Conservation (phyloP, 2,329 filamentous ascomycete genomes). For the Ramularia collo-cygni region DNA sequence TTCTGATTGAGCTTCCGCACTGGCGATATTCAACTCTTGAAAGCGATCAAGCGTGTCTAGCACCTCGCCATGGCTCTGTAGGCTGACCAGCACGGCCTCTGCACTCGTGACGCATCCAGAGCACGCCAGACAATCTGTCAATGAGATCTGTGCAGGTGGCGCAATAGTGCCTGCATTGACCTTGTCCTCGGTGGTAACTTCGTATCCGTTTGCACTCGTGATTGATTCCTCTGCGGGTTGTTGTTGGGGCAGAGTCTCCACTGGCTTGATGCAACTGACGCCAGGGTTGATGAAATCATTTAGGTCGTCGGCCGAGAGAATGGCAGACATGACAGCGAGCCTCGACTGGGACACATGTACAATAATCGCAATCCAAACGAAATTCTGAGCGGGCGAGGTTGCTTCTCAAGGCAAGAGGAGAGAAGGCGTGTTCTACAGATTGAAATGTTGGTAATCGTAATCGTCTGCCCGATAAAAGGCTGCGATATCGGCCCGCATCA, state of each 20-base stretch:
- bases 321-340: constrained; percentile 70
- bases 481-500: too few relatives aligned
- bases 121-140: constrained; percentile 95
- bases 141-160: constrained; percentile 80
- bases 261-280: constrained; percentile 95
- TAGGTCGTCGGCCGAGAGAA: constrained; percentile 90
- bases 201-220: constrained; percentile 49
- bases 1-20: constrained; percentile 2
- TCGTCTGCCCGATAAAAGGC: too few relatives aligned
- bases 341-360: constrained; percentile 27
- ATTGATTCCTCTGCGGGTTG: constrained; percentile 34
- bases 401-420: too few relatives aligned
- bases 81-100: constrained; percentile 89
- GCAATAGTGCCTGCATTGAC: constrained; percentile 45
- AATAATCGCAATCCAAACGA: too few relatives aligned
- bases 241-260: constrained; percentile 76
- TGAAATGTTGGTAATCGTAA: too few relatives aligned
- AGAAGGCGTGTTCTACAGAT: too few relatives aligned
- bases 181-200: constrained; percentile 91
- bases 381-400: too few relatives aligned
- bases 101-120: constrained; percentile 96
- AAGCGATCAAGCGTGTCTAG: constrained; percentile 68
- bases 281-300: constrained; percentile 99
- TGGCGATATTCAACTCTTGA: constrained; percentile 16
- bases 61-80: constrained; percentile 92